phyloP scores from a whole-genome alignment of 345 rosid species.

The Mercurialis annua region DNA sequence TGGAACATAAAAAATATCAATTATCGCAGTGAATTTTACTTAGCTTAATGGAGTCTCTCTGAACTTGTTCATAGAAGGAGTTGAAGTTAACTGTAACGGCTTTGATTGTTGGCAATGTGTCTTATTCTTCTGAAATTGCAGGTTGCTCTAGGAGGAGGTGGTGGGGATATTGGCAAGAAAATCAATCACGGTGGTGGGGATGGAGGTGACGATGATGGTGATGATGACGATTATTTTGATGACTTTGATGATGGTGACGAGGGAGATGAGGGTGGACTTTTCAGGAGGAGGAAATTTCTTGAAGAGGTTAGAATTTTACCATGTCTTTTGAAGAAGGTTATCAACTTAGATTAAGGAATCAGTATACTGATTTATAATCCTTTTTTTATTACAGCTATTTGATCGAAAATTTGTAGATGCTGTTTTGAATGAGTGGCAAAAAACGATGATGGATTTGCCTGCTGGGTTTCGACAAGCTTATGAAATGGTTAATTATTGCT shows the following conservation, averaged over 20 bases:
- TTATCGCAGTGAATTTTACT: too few relatives aligned
- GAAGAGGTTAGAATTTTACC: conserved; percentile 59
- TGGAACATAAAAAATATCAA: too few relatives aligned
- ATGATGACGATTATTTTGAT: conserved; percentile 90
- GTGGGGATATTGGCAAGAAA: conserved; percentile 88
- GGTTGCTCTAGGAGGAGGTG: conserved; percentile 89
- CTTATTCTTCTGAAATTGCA: conserved; percentile 37
- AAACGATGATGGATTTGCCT: conserved; percentile 91
- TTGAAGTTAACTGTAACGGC: neutral
- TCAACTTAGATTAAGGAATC: conserved; percentile 1
- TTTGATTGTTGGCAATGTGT: conserved; percentile 5
- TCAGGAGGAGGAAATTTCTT: conserved; percentile 71
- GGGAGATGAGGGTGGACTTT: conserved; percentile 88
- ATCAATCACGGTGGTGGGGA: conserved; percentile 88
- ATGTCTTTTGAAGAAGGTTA: neutral
- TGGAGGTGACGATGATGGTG: conserved; percentile 94
- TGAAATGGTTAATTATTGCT: conserved; percentile 61
- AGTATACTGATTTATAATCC: conserved; percentile 12
- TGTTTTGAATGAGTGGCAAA: conserved; percentile 93
- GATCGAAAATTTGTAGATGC: conserved; percentile 91
- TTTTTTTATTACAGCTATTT: conserved; percentile 55
- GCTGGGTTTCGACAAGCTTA: conserved; percentile 96
- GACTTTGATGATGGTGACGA: conserved; percentile 89
- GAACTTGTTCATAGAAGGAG: neutral
- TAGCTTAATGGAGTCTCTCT: too few relatives aligned